These are phyloP conservation scores for Abortiporus biennis DNA, from an alignment of 1,284 basidiomycete genomes.

Conservation along the genomic window DNA sequence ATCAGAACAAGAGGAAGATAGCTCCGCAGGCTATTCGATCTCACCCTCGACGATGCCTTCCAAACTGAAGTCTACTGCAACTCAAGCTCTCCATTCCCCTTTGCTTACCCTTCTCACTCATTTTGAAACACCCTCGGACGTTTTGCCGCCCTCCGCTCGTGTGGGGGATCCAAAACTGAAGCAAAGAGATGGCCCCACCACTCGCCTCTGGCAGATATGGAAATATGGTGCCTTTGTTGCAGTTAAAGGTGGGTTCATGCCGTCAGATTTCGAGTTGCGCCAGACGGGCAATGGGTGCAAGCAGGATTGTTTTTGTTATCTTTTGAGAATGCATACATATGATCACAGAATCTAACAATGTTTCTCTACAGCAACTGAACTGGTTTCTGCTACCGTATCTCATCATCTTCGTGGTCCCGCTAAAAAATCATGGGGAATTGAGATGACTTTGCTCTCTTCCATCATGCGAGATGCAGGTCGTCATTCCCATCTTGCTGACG, in stretches of 20 bases:
- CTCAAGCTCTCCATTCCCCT: constrained; percentile 1
- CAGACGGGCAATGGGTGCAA: no score
- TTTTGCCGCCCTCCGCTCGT: constrained; percentile 67
- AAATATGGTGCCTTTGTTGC: constrained; percentile 60
- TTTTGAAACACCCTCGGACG: constrained; percentile 60
- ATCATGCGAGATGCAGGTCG: constrained; percentile 83
- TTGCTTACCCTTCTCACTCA: constrained; percentile 38
- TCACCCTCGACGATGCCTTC: constrained; percentile 2
- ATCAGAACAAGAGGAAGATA: constrained; percentile 9
- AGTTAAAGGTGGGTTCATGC: constrained; percentile 48
- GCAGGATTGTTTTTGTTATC: no score
- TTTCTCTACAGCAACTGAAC: constrained; percentile 60
- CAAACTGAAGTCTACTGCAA: constrained; percentile 9
- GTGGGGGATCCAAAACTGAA: constrained; percentile 56
- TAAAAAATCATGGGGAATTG: constrained; percentile 83
- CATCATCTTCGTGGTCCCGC: constrained; percentile 79
- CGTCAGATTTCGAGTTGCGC: neutral
- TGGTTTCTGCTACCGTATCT: constrained; percentile 62
- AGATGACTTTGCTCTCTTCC: constrained; percentile 80
- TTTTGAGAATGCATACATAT: no score
- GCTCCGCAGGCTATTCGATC: constrained; percentile 9
- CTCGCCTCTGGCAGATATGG: constrained; percentile 64
- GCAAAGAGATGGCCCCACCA: constrained; percentile 42
- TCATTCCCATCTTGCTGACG: constrained; percentile 83
- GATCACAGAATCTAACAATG: no score